Evolutionary conservation across 441 rosid genomes (phyloP).

Genomic region (Rhodomyrtus psidioides): DNA sequence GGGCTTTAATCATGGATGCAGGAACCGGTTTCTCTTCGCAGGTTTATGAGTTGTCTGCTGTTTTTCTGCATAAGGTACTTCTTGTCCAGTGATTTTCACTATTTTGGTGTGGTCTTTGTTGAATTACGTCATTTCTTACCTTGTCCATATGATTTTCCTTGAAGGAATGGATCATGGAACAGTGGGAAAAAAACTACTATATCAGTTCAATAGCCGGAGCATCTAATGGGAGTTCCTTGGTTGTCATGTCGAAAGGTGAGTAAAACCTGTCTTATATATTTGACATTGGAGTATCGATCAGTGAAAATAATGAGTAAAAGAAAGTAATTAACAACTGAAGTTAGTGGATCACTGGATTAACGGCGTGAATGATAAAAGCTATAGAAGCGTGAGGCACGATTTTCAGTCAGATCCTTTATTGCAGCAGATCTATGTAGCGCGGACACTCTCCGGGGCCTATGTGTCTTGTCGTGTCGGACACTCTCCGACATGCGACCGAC

Average conservation of each 20-base stretch:
- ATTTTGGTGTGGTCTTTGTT: neutral
- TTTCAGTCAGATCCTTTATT: neutral
- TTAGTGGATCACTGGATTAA: neutral
- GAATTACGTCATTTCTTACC: neutral
- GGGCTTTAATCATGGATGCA: conserved; percentile 62
- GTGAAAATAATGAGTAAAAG: neutral
- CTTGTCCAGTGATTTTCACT: neutral
- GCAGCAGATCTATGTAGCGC: neutral
- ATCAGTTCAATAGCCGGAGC: conserved; percentile 50
- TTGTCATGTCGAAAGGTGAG: conserved; percentile 55
- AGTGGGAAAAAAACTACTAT: conserved; percentile 57
- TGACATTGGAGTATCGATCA: neutral
- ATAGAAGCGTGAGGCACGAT: neutral
- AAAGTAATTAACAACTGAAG: neutral
- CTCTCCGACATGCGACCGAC: no score
- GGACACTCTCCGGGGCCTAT: no score
- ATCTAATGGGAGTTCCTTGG: conserved; percentile 39
- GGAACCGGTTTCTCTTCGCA: conserved; percentile 48
- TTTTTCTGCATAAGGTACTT: conserved; percentile 29
- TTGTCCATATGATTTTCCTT: neutral
- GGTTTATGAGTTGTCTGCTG: conserved; percentile 39
- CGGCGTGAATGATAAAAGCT: neutral
- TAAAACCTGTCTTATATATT: neutral
- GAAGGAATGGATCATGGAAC: conserved; percentile 43
- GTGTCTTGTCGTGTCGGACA: no score